phyloP scores from a whole-genome alignment of 345 rosid genomes.

The Hibiscus trionum region DNA sequence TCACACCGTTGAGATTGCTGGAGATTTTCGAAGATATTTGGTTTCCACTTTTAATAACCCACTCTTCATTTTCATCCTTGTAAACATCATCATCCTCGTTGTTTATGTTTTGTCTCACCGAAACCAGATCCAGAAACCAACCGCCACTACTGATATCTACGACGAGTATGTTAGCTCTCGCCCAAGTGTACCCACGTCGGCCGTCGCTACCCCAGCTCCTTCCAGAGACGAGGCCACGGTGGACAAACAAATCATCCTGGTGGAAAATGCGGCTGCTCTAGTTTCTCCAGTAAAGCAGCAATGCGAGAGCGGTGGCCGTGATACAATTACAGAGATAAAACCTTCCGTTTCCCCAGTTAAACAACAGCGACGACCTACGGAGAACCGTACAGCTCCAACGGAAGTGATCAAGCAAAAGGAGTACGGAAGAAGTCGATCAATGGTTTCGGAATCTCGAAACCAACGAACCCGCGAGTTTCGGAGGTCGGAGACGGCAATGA shows the following conservation, averaged over 20 bases:
- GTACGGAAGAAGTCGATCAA: constrained; percentile 4
- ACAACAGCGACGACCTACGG: neutral
- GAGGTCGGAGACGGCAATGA: constrained; percentile 9
- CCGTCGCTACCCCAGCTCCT: no score
- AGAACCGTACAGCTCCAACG: neutral
- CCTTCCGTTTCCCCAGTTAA: constrained; percentile 1
- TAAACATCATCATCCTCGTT: constrained; percentile 1
- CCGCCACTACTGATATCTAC: neutral
- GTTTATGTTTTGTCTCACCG: neutral
- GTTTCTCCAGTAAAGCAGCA: neutral
- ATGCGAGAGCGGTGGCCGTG: neutral
- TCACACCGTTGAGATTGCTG: neutral
- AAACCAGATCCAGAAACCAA: neutral
- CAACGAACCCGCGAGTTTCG: neutral
- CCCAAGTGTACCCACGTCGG: neutral
- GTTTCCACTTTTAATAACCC: neutral
- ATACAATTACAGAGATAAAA: neutral
- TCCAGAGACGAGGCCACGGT: neutral
- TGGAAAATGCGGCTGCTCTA: constrained; percentile 4
- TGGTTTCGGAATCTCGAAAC: constrained; percentile 2
- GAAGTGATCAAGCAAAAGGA: neutral
- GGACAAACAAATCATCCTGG: constrained; percentile 4
- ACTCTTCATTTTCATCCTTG: neutral
- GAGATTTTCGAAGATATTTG: neutral
- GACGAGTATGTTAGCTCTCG: constrained; percentile 5